Base-by-base conservation (phyloP, 23 red algal genomes). In the Rhodosorus marinus region DNA sequence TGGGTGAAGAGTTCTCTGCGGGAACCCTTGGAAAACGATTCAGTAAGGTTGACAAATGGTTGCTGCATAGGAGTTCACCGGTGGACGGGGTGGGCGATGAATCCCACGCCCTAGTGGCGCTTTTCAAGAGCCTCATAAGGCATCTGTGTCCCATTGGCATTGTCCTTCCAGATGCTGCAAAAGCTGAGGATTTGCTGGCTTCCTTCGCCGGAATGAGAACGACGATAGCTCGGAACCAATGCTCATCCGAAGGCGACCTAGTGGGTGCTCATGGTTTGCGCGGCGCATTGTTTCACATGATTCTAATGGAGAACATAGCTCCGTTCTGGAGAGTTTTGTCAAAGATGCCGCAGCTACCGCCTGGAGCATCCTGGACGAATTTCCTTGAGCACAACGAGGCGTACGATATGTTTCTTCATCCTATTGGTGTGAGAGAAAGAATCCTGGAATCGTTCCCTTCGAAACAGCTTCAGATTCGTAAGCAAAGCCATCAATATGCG, bases 321-420 rank as follows among this genome's bases (percentile, higher is more conserved):
- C n/a, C n/a, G n/a, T n/a, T n/a, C n/a, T n/a, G n/a, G n/a, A n/a
- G n/a, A n/a, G n/a, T n/a, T n/a, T n/a, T n/a, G n/a, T n/a, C n/a
- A n/a, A n/a, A n/a, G n/a, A n/a, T n/a, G n/a, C n/a, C n/a, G n/a
- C n/a, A n/a, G n/a, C 52, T 84, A 25, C 57, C 66, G 20, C 36
- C 4, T 1, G 33, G 52, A 5, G 72, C 52, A 0, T 55, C 47
- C 4, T 94, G 76, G 76, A 31, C 71, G 5, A 78, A 78, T 32
- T 15, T 72, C 33, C 45, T 94, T 2, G 87, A 76, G 38, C 76
- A 94, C 35, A 71, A 94, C 63, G 87, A 83, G 41, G 87, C 83
- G 50, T 74, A 52, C 0, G 77, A 73, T 42, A 25, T 94, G 62
- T 64, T 71, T 6, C 73, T 83, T 29, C 79, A 52, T 17, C 56